These are phyloP conservation scores for Corynascus novoguineensis DNA, from an alignment of 495 filamentous ascomycete genomes.

Conservation along the genomic window DNA sequence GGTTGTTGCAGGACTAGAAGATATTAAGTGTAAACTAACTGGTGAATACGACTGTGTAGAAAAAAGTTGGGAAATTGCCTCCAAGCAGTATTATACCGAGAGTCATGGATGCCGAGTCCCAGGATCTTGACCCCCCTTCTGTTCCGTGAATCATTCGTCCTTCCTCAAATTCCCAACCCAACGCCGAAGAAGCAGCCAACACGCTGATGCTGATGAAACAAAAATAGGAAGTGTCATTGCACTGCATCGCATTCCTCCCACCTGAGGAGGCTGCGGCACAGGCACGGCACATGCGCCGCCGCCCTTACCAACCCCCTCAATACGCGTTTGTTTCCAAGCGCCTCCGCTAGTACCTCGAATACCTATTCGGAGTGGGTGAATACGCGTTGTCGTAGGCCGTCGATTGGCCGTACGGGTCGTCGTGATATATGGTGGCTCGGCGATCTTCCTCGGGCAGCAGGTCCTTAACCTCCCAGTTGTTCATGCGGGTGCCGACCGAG, in stretches of 20 bases:
- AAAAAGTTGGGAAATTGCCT: background rate
- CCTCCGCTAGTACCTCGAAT: conserved; percentile 22
- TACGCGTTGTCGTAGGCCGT: conserved; percentile 41
- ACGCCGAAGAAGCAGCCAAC: conserved; percentile 19
- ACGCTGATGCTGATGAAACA: conserved; percentile 24
- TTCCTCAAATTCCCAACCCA: conserved; percentile 3
- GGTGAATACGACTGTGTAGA: background rate
- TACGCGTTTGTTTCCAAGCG: background rate
- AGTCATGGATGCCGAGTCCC: background rate
- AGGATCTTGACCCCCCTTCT: background rate
- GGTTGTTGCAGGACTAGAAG: background rate
- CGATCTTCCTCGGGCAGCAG: conserved; percentile 83
- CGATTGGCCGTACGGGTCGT: conserved; percentile 48
- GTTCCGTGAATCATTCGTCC: background rate
- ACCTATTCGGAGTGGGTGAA: conserved; percentile 37
- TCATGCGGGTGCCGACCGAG: conserved; percentile 86
- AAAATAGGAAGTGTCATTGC: conserved; percentile 10
- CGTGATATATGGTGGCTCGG: conserved; percentile 69
- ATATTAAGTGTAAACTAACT: conserved; percentile 8
- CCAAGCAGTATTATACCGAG: background rate
- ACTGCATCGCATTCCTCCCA: conserved; percentile 1
- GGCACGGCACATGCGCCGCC: conserved; percentile 1
- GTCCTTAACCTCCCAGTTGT: conserved; percentile 99
- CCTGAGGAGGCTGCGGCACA: conserved; percentile 4
- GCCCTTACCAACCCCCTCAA: too few species aligned